A percentile compares a stretch with the other conserved stretches of the same genome.
Evolutionary conservation across 139 green algal genomes (phyloP).

Genomic region (Gonium pectorale): DNA sequence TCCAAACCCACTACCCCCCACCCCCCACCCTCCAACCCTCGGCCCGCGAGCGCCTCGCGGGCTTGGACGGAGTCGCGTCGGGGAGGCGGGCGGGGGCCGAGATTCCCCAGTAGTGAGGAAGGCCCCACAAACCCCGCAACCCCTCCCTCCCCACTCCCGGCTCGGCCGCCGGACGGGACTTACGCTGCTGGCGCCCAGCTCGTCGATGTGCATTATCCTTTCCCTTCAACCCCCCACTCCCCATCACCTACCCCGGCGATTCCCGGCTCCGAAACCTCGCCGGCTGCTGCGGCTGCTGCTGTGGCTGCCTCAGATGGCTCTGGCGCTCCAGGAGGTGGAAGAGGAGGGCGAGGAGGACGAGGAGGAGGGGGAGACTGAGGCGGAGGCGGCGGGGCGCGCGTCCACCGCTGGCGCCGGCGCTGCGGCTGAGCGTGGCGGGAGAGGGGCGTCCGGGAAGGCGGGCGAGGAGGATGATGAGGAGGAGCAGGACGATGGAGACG

Average conservation of each 20-base stretch:
- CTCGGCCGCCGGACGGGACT: too few relatives aligned
- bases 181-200: too few relatives aligned
- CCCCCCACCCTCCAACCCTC: too few relatives aligned
- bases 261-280: not conserved
- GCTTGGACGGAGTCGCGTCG: too few relatives aligned
- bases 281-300: not conserved
- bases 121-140: not conserved
- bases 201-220: not conserved
- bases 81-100: too few relatives aligned
- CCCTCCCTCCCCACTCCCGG: not conserved
- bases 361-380: not conserved
- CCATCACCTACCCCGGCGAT: not conserved
- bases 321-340: not conserved
- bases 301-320: not conserved
- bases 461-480: not conserved
- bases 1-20: too few relatives aligned
- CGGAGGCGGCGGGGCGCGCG: not conserved
- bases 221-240: not conserved
- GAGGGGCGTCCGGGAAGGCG: not conserved
- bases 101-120: too few relatives aligned
- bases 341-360: not conserved
- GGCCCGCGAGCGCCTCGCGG: too few relatives aligned
- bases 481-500: constrained; percentile 26
- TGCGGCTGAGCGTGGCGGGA: not conserved
- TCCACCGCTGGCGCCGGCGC: not conserved